Percentiles rank a stretch among this genome's conserved stretches.
Evolutionary conservation across 2,329 filamentous ascomycete species (phyloP).

Genomic region (Colletotrichum sp.): DNA sequence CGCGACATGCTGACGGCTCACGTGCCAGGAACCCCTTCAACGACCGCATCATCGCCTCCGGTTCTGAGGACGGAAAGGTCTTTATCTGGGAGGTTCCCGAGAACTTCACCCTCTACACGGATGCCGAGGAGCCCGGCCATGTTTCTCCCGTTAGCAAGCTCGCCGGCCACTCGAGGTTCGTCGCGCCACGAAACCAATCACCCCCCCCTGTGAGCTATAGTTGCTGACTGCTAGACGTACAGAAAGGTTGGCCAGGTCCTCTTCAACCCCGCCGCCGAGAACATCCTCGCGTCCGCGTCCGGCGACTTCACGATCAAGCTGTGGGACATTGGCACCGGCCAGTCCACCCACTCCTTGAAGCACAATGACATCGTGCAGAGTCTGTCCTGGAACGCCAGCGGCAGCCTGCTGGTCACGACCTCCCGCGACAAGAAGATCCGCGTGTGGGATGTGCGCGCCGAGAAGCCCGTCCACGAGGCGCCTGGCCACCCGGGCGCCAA

Average conservation of each 20-base stretch:
- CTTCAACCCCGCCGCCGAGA: slow-evolving; percentile 96
- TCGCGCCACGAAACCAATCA: slow-evolving; percentile 25
- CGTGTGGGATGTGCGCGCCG: slow-evolving; percentile 96
- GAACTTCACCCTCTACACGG: slow-evolving; percentile 82
- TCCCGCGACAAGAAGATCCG: slow-evolving; percentile 98
- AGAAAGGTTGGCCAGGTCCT: slow-evolving; percentile 98
- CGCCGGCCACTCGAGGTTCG: slow-evolving; percentile 82
- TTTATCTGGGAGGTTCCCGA: slow-evolving; percentile 96
- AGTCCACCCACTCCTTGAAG: slow-evolving; percentile 76
- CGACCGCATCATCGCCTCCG: slow-evolving; percentile 89
- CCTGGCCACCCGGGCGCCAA: slow-evolving; percentile 91
- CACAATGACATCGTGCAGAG: slow-evolving; percentile 94
- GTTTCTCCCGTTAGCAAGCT: slow-evolving; percentile 83
- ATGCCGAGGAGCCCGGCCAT: slow-evolving; percentile 83
- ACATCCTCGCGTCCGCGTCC: slow-evolving; percentile 92
- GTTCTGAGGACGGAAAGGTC: slow-evolving; percentile 95
- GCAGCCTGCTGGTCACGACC: slow-evolving; percentile 86
- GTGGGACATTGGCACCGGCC: slow-evolving; percentile 88
- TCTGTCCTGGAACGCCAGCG: slow-evolving; percentile 92
- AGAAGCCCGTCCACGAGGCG: slow-evolving; percentile 84
- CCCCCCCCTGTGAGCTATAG: background rate
- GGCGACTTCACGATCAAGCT: slow-evolving; percentile 95
- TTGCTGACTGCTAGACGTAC: slow-evolving; percentile 13
- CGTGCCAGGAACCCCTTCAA: slow-evolving; percentile 87
- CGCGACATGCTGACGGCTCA: slow-evolving; percentile 29